Evolutionary conservation across 2,329 filamentous ascomycete genomes (phyloP).

Genomic region (Thermothelomyces thermophilus): DNA sequence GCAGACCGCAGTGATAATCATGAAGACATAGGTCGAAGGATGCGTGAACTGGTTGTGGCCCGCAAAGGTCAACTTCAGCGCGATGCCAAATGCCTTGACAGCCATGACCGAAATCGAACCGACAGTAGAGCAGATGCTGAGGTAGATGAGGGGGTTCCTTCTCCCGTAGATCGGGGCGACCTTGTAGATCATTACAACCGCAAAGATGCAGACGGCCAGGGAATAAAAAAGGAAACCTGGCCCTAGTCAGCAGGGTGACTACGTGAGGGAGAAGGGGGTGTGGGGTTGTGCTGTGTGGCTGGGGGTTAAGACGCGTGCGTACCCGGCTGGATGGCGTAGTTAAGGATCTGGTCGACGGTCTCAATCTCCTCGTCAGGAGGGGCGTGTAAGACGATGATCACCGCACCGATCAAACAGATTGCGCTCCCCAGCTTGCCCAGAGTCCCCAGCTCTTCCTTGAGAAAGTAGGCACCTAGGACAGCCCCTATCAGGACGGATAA

Average conservation of each 20-base stretch:
- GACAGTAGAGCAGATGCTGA: constrained; percentile 96
- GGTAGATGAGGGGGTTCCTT: constrained; percentile 91
- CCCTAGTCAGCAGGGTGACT: not conserved
- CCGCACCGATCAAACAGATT: constrained; percentile 89
- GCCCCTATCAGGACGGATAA: constrained; percentile 92
- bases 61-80: constrained; percentile 85
- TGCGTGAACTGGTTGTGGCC: constrained; percentile 95
- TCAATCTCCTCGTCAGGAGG: constrained; percentile 87
- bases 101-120: constrained; percentile 98
- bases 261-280: not conserved
- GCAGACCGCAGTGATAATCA: constrained; percentile 86
- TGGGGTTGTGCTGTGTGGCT: too few relatives aligned
- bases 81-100: constrained; percentile 97
- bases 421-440: constrained; percentile 92
- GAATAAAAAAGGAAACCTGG: constrained; percentile 87
- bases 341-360: constrained; percentile 84
- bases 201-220: constrained; percentile 71
- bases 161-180: constrained; percentile 84
- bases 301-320: constrained; percentile 26
- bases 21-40: constrained; percentile 94
- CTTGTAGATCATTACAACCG: constrained; percentile 92
- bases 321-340: constrained; percentile 90
- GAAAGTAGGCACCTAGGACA: constrained; percentile 88
- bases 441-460: constrained; percentile 82
- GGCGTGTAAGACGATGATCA: constrained; percentile 95